phyloP scores from a whole-genome alignment of 768 basidiomycete genomes.

The Leccinum rimulosum region DNA sequence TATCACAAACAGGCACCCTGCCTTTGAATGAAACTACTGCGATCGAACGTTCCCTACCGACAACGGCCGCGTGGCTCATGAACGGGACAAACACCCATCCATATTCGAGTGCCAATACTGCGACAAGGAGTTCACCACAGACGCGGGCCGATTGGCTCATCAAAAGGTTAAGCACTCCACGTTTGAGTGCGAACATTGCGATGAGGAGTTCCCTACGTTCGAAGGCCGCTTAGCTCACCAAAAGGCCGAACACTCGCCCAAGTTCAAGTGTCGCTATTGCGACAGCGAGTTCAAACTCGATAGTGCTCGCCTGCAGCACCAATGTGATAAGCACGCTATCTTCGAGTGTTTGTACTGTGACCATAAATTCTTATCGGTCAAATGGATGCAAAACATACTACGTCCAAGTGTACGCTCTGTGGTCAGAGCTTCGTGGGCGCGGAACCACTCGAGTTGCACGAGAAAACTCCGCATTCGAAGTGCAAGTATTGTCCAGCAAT shows the following conservation, averaged over 20 bases:
- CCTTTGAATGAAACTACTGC: constrained; percentile 20
- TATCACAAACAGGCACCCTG: constrained; percentile 7
- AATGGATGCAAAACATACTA: constrained; percentile 1
- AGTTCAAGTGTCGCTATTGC: constrained; percentile 15
- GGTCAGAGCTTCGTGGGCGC: neutral
- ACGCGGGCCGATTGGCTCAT: constrained; percentile 9
- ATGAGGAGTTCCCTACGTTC: constrained; percentile 4
- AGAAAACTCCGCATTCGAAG: neutral
- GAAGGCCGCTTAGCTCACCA: constrained; percentile 9
- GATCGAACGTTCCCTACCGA: constrained; percentile 7
- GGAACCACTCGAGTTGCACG: neutral
- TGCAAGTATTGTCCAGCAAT: constrained; percentile 7
- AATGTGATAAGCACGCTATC: constrained; percentile 6
- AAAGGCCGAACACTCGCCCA: neutral
- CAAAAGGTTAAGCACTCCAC: constrained; percentile 8
- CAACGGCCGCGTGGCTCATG: constrained; percentile 9
- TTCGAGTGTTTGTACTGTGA: constrained; percentile 15
- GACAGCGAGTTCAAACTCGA: constrained; percentile 7
- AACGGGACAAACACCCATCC: constrained; percentile 7
- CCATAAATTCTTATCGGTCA: constrained; percentile 1
- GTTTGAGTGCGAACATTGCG: constrained; percentile 14
- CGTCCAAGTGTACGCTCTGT: neutral
- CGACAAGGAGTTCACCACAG: constrained; percentile 5
- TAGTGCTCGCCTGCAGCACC: constrained; percentile 7
- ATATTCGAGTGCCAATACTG: constrained; percentile 17